Conservation (phyloP, 2,329 filamentous ascomycete species). For the Truncatella angustata region DNA sequence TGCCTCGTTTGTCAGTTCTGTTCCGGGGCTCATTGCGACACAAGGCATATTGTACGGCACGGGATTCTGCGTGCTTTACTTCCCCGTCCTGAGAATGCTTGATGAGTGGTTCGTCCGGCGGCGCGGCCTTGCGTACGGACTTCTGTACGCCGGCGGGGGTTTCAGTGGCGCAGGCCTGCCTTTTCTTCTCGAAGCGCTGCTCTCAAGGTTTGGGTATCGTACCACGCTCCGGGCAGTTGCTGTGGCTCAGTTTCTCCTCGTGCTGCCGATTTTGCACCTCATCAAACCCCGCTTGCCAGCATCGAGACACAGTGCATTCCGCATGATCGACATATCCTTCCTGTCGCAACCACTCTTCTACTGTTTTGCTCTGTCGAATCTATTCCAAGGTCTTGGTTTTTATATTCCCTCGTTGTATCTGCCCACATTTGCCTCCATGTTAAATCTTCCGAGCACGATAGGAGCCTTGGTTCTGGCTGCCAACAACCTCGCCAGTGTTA, state of each 20-base stretch:
- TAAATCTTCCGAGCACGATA: neutral
- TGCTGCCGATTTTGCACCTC: conserved; percentile 54
- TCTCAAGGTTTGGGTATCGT: conserved; percentile 49
- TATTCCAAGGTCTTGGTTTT: conserved; percentile 59
- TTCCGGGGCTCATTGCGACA: conserved; percentile 54
- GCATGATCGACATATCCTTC: conserved; percentile 45
- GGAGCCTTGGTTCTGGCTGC: conserved; percentile 4
- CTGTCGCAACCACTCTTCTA: conserved; percentile 51
- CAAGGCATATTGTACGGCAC: conserved; percentile 62
- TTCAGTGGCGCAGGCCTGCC: conserved; percentile 50
- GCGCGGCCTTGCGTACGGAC: conserved; percentile 61
- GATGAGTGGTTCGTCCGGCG: conserved; percentile 61
- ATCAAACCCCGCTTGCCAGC: conserved; percentile 55
- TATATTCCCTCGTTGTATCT: conserved; percentile 23
- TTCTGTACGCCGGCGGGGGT: conserved; percentile 58
- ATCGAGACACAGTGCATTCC: conserved; percentile 30
- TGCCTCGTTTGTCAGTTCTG: conserved; percentile 50
- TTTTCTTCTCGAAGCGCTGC: conserved; percentile 50
- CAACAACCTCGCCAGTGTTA: conserved; percentile 41
- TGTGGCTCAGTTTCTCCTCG: conserved; percentile 45
- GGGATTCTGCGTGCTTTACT: conserved; percentile 54
- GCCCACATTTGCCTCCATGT: neutral
- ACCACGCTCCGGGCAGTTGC: conserved; percentile 55
- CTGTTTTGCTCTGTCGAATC: conserved; percentile 56
- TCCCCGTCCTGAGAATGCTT: conserved; percentile 36